Evolutionary conservation across 345 rosid species (phyloP), one percentile per base, ranked within the genome.

Genomic region (Rubroshorea leprosula): DNA sequence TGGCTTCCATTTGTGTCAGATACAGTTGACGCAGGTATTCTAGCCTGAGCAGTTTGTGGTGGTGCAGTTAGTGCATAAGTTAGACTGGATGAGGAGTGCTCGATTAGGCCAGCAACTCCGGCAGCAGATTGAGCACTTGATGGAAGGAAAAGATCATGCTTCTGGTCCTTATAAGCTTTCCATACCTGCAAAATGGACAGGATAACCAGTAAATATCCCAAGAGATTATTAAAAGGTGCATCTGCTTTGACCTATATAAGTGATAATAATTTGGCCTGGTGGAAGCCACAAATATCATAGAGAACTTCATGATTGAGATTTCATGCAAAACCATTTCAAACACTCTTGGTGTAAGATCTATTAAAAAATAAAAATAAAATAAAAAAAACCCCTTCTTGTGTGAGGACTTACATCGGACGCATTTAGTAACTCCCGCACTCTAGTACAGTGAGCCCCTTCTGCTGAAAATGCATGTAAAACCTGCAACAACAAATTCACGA

Each of bases 101-200:
- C 99, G 2, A 93, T 93, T 41, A 93, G 78, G 67, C 99, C 99
- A 23, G 99, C 96, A 64, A 93, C 90, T 61, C 99, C 99, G 0
- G 95, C 97, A 0, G 98, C 90, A 23, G 96, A 89, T 62, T 93
- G 96, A 4, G 89, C 96, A 58, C 78, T 93, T 47, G 97, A 85
- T 41, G 97, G 99, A 44, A 93, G 90, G 81, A 93, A 90, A 31
- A 93, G 89, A 69, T 93, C 99, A 25, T 93, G 99, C 63, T 82
- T 93, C 83, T 93, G 99, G 77, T 90, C 97, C 69, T 93, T 89
- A 61, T 93, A 93, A 5, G 96, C 99, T 23, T 86, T 59, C 99
- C 99, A 93, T 8, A 89, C 96, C 99, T 93, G 73, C 54, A 58
- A 57, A 57, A 2, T 13, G 9, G 12, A 35, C 41, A 35, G 12